Percentiles rank a stretch among this genome's conserved stretches.
These are phyloP conservation scores for Phyllosticta capitalensis DNA, from an alignment of 2,329 filamentous ascomycete species.

Conservation along the genomic window DNA sequence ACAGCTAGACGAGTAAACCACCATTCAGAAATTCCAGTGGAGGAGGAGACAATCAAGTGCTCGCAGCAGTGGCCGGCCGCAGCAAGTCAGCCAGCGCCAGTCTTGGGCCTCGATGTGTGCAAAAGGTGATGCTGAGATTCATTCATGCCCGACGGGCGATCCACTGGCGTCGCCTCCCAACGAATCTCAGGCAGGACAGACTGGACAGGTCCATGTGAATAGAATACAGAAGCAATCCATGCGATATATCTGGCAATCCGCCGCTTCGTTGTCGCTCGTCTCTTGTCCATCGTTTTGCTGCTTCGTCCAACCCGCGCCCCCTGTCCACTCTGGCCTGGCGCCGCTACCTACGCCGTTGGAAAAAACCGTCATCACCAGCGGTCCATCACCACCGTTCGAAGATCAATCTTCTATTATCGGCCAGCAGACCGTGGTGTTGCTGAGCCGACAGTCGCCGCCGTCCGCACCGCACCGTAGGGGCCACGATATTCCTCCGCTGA, in stretches of 20 bases:
- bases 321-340: too few species aligned
- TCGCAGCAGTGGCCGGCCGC: background rate
- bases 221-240: background rate
- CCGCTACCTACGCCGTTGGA: background rate
- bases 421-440: background rate
- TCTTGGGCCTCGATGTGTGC: too few species aligned
- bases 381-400: too few species aligned
- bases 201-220: background rate
- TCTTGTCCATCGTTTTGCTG: too few species aligned
- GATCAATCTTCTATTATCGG: too few species aligned
- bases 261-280: background rate
- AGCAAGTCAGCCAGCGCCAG: too few species aligned
- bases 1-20: background rate
- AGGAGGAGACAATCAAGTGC: too few species aligned
- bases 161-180: too few species aligned
- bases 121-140: too few species aligned
- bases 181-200: background rate
- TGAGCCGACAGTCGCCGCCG: background rate
- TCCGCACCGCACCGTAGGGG: too few species aligned
- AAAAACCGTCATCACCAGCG: background rate
- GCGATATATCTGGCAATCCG: background rate
- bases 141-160: background rate
- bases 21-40: too few species aligned
- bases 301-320: background rate
- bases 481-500: too few species aligned